phyloP scores from a whole-genome alignment of 768 basidiomycete species.

The Tulasnella sp. region DNA sequence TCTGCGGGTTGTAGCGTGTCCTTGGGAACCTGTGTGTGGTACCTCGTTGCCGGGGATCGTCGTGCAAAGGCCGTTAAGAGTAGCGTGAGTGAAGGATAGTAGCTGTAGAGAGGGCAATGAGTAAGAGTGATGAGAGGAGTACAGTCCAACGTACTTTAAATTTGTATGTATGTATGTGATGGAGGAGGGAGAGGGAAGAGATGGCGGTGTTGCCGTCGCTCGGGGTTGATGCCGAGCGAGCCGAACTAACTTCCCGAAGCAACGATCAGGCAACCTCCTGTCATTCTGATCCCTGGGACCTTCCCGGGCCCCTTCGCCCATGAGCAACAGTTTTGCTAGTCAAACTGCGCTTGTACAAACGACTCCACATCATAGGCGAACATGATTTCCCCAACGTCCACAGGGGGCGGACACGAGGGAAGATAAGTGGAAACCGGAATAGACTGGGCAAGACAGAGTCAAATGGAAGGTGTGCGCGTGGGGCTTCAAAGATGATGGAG shows the following conservation, averaged over 20 bases:
- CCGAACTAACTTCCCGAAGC: background rate
- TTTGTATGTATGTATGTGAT: too few relatives aligned
- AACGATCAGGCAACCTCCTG: conserved; percentile 1
- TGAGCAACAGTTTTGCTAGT: background rate
- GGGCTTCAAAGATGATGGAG: background rate
- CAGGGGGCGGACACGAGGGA: background rate
- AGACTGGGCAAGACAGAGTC: background rate
- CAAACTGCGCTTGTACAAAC: background rate
- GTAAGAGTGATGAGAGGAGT: background rate
- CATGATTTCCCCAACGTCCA: background rate
- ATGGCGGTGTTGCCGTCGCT: background rate
- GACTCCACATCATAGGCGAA: background rate
- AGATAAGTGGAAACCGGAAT: background rate
- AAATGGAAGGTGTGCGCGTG: background rate
- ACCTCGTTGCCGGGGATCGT: background rate
- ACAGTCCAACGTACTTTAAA: too few relatives aligned
- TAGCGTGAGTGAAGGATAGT: background rate
- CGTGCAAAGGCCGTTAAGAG: background rate
- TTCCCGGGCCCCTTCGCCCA: background rate
- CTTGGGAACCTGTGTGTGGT: background rate
- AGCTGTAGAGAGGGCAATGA: background rate
- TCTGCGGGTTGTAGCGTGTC: background rate
- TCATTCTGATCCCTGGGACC: background rate
- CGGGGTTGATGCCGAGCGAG: background rate
- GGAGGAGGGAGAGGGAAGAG: background rate